Percentiles rank a stretch among this genome's conserved stretches.
Conservation (phyloP, 129 eudicot genomes). For the Tagetes erecta region DNA sequence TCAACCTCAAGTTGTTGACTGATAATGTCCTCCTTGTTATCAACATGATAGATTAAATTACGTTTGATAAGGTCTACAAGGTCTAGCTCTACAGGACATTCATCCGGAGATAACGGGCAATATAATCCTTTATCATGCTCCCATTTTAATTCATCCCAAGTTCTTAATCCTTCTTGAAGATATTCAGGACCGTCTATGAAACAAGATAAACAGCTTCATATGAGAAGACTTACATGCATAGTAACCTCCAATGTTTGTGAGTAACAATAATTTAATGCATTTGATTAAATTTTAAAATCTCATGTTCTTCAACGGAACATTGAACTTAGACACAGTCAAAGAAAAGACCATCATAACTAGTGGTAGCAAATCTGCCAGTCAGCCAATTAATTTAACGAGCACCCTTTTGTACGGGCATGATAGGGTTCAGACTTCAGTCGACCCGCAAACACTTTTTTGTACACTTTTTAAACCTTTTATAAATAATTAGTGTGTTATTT, state of each 20-base stretch:
- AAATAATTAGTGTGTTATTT: neutral
- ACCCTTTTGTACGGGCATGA: neutral
- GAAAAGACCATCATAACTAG: neutral
- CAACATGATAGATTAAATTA: conserved; percentile 24
- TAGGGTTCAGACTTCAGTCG: neutral
- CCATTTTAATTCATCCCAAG: conserved; percentile 51
- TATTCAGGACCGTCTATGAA: conserved; percentile 59
- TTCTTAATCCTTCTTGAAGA: conserved; percentile 40
- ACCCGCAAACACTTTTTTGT: neutral
- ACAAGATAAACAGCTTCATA: conserved; percentile 19
- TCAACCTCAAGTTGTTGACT: conserved; percentile 30
- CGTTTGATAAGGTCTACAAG: conserved; percentile 33
- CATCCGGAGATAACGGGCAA: conserved; percentile 28
- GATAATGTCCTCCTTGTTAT: conserved; percentile 25
- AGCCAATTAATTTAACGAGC: neutral
- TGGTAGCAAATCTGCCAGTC: neutral
- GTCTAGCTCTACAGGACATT: conserved; percentile 32
- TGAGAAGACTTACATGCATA: conserved; percentile 15
- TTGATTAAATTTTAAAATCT: conserved; percentile 11
- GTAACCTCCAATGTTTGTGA: conserved; percentile 4
- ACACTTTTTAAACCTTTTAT: neutral
- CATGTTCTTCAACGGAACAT: neutral
- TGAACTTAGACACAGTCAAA: neutral
- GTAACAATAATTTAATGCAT: conserved; percentile 13
- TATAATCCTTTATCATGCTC: conserved; percentile 24